Percentiles rank a stretch among this genome's conserved stretches.
These are phyloP conservation scores for Gillenia trifoliata DNA, from an alignment of 306 rosid species.

Conservation along the genomic window DNA sequence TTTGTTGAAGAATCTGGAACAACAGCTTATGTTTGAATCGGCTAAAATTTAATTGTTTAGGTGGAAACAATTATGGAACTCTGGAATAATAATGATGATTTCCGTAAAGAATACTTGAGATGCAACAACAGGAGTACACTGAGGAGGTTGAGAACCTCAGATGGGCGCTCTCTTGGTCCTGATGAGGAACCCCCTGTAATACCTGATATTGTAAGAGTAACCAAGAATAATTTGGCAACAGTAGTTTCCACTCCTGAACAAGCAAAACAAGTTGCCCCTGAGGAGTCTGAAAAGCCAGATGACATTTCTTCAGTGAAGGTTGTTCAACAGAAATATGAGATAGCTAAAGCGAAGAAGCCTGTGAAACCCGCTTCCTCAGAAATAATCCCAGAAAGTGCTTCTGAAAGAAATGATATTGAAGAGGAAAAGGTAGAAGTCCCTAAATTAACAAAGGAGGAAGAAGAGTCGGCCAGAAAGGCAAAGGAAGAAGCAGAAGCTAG, in stretches of 20 bases:
- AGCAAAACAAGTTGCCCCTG: slow-evolving; percentile 30
- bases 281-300: slow-evolving; percentile 33
- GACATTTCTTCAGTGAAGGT: slow-evolving; percentile 30
- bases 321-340: slow-evolving; percentile 32
- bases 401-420: slow-evolving; percentile 43
- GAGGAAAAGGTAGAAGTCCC: slow-evolving; percentile 36
- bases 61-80: slow-evolving; percentile 59
- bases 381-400: slow-evolving; percentile 24
- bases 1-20: background rate
- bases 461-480: slow-evolving; percentile 56
- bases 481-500: slow-evolving; percentile 59
- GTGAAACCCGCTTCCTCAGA: slow-evolving; percentile 28
- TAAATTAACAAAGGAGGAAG: slow-evolving; percentile 62
- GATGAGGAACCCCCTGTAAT: slow-evolving; percentile 70
- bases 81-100: slow-evolving; percentile 60
- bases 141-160: slow-evolving; percentile 71
- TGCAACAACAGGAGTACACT: slow-evolving; percentile 78
- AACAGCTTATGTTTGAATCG: slow-evolving; percentile 10
- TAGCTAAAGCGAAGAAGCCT: slow-evolving; percentile 36
- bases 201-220: slow-evolving; percentile 31
- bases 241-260: slow-evolving; percentile 36
- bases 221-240: slow-evolving; percentile 30
- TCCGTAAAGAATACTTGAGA: slow-evolving; percentile 59
- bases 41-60: slow-evolving; percentile 32
- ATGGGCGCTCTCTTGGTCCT: slow-evolving; percentile 80